A percentile compares a stretch with the other conserved stretches of the same genome.
phyloP scores from a whole-genome alignment of 169 alveolate species.

The Cryptosporidium felis region DNA sequence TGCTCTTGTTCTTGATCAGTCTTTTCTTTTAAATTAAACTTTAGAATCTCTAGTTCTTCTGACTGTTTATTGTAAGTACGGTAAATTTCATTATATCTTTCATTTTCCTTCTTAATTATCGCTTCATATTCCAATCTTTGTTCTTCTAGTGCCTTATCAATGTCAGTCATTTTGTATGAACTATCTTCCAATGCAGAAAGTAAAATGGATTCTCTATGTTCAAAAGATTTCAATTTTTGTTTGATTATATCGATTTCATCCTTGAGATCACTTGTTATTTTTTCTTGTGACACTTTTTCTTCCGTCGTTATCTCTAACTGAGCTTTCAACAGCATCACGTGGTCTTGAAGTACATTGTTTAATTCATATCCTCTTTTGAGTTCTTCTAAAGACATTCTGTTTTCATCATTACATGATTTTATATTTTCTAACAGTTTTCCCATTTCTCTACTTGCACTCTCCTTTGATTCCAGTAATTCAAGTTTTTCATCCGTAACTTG shows the following conservation, averaged over 20 bases:
- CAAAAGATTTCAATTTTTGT: slow-evolving; percentile 48
- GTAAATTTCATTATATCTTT: slow-evolving; percentile 20
- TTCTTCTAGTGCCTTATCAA: slow-evolving; percentile 58
- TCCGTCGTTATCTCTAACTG: slow-evolving; percentile 41
- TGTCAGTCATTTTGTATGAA: slow-evolving; percentile 69
- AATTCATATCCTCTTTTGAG: slow-evolving; percentile 57
- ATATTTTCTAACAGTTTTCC: slow-evolving; percentile 31
- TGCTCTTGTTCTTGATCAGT: slow-evolving; percentile 22
- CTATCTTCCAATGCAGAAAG: slow-evolving; percentile 64
- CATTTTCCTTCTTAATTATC: slow-evolving; percentile 29
- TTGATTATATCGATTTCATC: slow-evolving; percentile 37
- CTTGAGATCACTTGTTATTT: background rate
- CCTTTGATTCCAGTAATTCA: slow-evolving; percentile 31
- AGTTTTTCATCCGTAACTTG: slow-evolving; percentile 63
- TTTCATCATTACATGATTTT: slow-evolving; percentile 56
- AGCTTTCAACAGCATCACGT: slow-evolving; percentile 42
- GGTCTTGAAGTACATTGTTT: slow-evolving; percentile 52
- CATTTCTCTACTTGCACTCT: slow-evolving; percentile 4
- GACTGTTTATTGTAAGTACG: slow-evolving; percentile 24
- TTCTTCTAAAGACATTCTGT: slow-evolving; percentile 46
- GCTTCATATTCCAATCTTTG: slow-evolving; percentile 49
- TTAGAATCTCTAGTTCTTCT: slow-evolving; percentile 15
- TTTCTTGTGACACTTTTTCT: slow-evolving; percentile 40
- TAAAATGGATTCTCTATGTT: slow-evolving; percentile 59
- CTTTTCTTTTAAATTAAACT: slow-evolving; percentile 3